Evolutionary conservation across 2,329 filamentous ascomycete genomes (phyloP).

Genomic region (Trichoderma atrobrunneum): DNA sequence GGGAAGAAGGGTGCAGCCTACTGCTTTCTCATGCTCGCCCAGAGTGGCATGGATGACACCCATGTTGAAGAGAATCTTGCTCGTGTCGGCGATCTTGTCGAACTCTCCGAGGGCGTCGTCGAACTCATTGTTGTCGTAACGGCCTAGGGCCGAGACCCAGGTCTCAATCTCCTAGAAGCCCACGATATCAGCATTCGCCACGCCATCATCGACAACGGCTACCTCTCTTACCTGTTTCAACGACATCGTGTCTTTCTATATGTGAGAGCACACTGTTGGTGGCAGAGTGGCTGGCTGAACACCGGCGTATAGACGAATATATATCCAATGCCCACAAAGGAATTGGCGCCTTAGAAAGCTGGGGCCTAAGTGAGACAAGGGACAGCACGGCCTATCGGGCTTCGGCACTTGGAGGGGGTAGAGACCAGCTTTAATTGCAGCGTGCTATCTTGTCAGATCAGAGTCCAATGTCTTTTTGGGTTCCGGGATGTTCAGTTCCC

Average conservation of each 20-base stretch:
- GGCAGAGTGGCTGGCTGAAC: neutral
- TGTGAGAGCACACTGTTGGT: neutral
- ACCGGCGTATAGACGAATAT: neutral
- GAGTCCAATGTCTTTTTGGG: neutral
- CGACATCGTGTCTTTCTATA: conserved; percentile 45
- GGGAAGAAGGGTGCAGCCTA: conserved; percentile 48
- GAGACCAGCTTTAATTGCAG: conserved; percentile 1
- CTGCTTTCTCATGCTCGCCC: conserved; percentile 92
- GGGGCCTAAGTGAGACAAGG: neutral
- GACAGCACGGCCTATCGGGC: neutral
- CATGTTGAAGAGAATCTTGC: conserved; percentile 98
- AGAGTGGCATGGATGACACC: conserved; percentile 96
- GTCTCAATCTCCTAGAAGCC: conserved; percentile 86
- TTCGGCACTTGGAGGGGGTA: neutral
- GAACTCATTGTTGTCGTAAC: conserved; percentile 97
- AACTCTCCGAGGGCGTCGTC: conserved; percentile 84
- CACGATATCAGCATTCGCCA: neutral
- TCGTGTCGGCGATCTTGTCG: conserved; percentile 85
- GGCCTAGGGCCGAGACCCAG: conserved; percentile 86
- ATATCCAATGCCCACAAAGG: neutral
- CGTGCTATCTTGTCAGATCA: conserved; percentile 4
- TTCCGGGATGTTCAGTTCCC: conserved; percentile 11
- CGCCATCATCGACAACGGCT: neutral
- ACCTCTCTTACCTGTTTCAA: conserved; percentile 55
- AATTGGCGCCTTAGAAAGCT: conserved; percentile 3